These are phyloP conservation scores for Clarireedia monteithiana DNA, from an alignment of 2,329 filamentous ascomycete species.

Conservation along the genomic window DNA sequence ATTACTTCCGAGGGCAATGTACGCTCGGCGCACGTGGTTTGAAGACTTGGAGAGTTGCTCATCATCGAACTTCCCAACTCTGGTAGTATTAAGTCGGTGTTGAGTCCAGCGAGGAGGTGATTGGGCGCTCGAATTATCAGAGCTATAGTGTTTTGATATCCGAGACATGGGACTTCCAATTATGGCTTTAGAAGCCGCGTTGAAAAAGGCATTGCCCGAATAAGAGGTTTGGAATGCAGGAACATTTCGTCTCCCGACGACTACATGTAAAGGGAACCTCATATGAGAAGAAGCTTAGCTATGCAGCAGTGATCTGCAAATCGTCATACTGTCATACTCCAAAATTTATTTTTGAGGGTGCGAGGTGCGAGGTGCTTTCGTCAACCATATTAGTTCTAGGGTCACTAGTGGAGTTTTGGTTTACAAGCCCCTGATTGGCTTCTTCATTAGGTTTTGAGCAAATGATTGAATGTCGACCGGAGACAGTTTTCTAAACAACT, in stretches of 20 bases:
- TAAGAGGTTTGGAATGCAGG: too few relatives aligned
- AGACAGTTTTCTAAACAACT: too few relatives aligned
- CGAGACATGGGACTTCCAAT: background rate
- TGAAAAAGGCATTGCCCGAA: background rate
- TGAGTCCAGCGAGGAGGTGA: background rate
- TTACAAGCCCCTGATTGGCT: too few relatives aligned
- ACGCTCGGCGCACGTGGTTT: conserved; percentile 40
- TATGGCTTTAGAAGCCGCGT: background rate
- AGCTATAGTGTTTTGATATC: background rate
- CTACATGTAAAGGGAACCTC: background rate
- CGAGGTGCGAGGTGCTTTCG: background rate
- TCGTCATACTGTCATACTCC: background rate
- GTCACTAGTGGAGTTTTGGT: background rate
- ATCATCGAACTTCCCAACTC: background rate
- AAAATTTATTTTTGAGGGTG: background rate
- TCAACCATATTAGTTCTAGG: background rate
- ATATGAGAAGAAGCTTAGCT: background rate
- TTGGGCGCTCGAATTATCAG: background rate
- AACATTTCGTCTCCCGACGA: background rate
- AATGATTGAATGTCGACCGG: too few relatives aligned
- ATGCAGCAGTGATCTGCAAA: background rate
- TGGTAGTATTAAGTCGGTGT: background rate
- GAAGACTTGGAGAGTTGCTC: background rate
- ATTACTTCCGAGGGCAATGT: conserved; percentile 89
- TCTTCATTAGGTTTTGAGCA: too few relatives aligned